Conservation (phyloP, 1,284 basidiomycete species). For the Neonothopanus nambi region DNA sequence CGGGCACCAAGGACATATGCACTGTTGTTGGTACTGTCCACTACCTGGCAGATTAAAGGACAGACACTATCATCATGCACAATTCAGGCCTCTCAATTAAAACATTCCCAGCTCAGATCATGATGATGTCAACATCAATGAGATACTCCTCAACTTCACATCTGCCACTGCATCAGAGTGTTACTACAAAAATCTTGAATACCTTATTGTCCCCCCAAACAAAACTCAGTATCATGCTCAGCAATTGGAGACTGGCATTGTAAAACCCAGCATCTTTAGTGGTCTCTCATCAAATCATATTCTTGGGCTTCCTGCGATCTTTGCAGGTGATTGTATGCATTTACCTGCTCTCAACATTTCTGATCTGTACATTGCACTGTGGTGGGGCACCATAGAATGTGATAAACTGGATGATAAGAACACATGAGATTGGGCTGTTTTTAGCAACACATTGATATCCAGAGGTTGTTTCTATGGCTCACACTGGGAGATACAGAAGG, state of each 20-base stretch:
- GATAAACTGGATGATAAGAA: constrained; percentile 23
- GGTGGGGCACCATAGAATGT: constrained; percentile 31
- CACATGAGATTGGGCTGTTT: constrained; percentile 36
- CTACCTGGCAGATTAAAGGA: constrained; percentile 15
- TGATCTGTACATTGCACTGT: constrained; percentile 31
- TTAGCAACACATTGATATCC: constrained; percentile 23
- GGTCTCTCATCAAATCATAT: constrained; percentile 16
- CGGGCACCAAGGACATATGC: constrained; percentile 33
- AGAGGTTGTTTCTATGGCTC: constrained; percentile 14
- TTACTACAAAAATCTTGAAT: constrained; percentile 13
- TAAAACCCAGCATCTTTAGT: constrained; percentile 21
- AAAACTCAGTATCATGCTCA: constrained; percentile 16
- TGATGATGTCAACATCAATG: constrained; percentile 16
- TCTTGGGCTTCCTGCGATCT: constrained; percentile 28
- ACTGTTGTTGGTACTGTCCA: constrained; percentile 26
- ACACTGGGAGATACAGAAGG: constrained; percentile 21
- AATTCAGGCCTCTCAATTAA: constrained; percentile 23
- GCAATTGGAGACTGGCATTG: constrained; percentile 21
- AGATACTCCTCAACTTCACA: not conserved
- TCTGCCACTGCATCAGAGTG: not conserved
- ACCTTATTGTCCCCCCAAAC: constrained; percentile 6
- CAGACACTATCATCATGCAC: constrained; percentile 27
- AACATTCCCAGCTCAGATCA: constrained; percentile 25
- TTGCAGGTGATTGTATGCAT: constrained; percentile 36
- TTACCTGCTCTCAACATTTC: constrained; percentile 29